Evolutionary conservation across 768 basidiomycete genomes (phyloP).

Genomic region (Lactarius akahatsu): DNA sequence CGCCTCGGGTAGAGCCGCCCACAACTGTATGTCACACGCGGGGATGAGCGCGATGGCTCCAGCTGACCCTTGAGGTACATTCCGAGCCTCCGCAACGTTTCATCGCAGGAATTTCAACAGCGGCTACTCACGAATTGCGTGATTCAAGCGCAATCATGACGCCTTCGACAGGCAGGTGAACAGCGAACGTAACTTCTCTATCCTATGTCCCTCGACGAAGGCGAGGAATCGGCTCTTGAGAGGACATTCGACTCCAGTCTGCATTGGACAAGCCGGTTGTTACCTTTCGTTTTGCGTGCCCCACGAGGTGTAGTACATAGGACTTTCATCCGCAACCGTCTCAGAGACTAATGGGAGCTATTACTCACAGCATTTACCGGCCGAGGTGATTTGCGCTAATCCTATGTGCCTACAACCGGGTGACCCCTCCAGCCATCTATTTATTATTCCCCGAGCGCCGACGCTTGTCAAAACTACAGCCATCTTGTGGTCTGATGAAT

Average conservation of each 20-base stretch:
- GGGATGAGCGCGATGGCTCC: not conserved
- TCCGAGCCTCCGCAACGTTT: not conserved
- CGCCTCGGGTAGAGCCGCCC: not conserved
- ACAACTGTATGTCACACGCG: not conserved
- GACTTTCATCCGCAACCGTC: not conserved
- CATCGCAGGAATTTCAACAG: not conserved
- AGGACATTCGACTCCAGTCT: not conserved
- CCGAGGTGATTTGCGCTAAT: not conserved
- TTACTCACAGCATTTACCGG: not conserved
- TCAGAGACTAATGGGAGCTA: not conserved
- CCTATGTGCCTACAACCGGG: not conserved
- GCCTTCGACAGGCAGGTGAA: not conserved
- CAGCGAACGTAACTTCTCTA: not conserved
- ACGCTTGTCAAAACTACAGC: not conserved
- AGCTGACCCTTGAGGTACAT: not conserved
- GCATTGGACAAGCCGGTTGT: not conserved
- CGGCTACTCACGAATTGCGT: not conserved
- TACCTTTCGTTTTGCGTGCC: not conserved
- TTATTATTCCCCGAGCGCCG: not conserved
- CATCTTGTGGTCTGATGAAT: not conserved
- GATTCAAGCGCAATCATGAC: not conserved
- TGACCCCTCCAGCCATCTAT: not conserved
- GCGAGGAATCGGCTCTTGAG: not conserved
- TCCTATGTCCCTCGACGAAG: not conserved
- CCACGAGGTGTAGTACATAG: not conserved